These are phyloP conservation scores for Peronosclerospora sorghi DNA, from an alignment of 352 stramenopile genomes.

Conservation along the genomic window DNA sequence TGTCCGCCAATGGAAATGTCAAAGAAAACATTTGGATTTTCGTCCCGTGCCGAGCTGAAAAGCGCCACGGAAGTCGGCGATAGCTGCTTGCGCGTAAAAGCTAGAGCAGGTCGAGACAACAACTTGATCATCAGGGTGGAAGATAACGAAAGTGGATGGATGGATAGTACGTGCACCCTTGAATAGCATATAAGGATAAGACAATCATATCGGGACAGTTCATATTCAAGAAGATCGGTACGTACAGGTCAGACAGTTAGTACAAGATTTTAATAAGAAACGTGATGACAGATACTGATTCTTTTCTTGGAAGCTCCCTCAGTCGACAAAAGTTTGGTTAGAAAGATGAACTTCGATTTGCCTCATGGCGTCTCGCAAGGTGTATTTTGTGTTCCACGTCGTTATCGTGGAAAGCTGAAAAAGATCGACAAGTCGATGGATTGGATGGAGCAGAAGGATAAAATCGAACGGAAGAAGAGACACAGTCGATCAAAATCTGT, in stretches of 20 bases:
- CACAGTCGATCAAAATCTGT: neutral
- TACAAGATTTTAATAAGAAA: no score
- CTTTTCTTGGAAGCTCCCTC: no score
- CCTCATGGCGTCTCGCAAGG: neutral
- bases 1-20: constrained; percentile 92
- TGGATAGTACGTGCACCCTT: neutral
- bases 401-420: neutral
- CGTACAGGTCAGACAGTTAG: no score
- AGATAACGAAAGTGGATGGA: neutral
- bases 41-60: constrained; percentile 50
- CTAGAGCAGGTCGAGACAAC: constrained; percentile 13
- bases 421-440: neutral
- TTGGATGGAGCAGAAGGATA: neutral
- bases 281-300: no score
- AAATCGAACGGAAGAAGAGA: neutral
- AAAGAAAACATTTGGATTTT: constrained; percentile 93
- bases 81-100: constrained; percentile 16
- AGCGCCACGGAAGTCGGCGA: constrained; percentile 13
- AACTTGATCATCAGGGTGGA: constrained; percentile 20
- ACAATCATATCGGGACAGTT: no score
- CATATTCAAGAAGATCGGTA: no score
- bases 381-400: neutral
- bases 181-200: neutral
- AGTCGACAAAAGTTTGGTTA: no score
- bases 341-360: no score